Conservation (phyloP, 1,139 yeast species). For the Blastobotrys raffinosifermentans region DNA sequence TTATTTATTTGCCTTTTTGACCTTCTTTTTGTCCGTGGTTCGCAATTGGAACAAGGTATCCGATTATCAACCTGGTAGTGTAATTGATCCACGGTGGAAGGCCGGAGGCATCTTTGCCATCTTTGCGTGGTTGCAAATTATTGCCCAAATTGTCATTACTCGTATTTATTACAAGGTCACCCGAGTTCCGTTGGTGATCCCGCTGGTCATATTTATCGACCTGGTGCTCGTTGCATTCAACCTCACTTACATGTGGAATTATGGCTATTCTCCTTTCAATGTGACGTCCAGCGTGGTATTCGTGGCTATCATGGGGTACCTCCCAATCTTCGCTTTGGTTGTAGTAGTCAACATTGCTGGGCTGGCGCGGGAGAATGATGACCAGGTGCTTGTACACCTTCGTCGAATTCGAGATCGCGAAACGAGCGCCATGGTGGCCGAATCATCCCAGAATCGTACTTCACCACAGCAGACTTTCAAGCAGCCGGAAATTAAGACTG, state of each 20-base stretch:
- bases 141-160: constrained; percentile 18
- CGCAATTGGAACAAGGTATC: constrained; percentile 22
- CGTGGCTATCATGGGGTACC: constrained; percentile 22
- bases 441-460: constrained; percentile 1
- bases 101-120: constrained; percentile 22
- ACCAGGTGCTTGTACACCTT: constrained; percentile 17
- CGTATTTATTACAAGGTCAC: constrained; percentile 20
- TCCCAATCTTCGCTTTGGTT: constrained; percentile 21
- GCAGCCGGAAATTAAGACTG: background rate
- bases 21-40: constrained; percentile 23
- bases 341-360: constrained; percentile 22
- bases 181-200: constrained; percentile 18
- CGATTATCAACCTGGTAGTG: constrained; percentile 6
- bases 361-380: constrained; percentile 23
- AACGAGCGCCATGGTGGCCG: constrained; percentile 6
- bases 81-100: constrained; percentile 22
- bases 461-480: background rate
- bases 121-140: constrained; percentile 19
- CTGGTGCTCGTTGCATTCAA: constrained; percentile 18
- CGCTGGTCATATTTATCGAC: constrained; percentile 14
- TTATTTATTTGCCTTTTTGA: constrained; percentile 20
- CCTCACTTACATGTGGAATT: constrained; percentile 16
- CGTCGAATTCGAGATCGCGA: constrained; percentile 12
- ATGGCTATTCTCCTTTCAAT: constrained; percentile 21
- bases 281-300: constrained; percentile 18